Evolutionary conservation across 176 grass and related monocot species (phyloP), one percentile per base, ranked within the genome.

Genomic region (Thinopyrum elongatum): DNA sequence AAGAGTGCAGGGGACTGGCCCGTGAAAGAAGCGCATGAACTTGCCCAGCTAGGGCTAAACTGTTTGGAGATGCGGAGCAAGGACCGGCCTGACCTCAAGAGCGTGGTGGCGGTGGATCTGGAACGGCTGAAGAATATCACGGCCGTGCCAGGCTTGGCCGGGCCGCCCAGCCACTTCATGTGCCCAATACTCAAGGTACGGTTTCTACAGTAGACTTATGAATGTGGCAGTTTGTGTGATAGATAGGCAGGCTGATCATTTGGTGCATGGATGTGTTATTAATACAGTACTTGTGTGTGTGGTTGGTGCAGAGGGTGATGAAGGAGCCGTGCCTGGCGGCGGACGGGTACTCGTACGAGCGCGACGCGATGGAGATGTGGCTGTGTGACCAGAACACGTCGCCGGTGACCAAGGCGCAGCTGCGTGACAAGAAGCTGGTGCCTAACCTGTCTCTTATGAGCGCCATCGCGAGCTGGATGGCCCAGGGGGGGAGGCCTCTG

Each of bases 151-250:
- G 53, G 60, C 57, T 51, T 82, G 62, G 31, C 28, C 51, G 80
- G 49, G 66, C 88, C 90, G 77, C 94, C 90, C 22, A 87, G 51
- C 85, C 90, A 94, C 77, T 97, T 97, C 75, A 83, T 97, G 1
- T 97, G 94, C 70, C 94, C 92, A 38, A 90, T 92, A 88, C 88
- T 92, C 70, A 87, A 97, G 92, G 94, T 97, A 74, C 39, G 23
- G 46, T 53, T 53, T 19, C 49, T 30, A 10, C 7, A 21, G 13
- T 1, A 6, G 26, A 49, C 13, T 12, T 44, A 28, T 49, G 3
- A 3, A 13, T 44, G 41, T 44, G 41, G 11, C 41, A 47, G 27
- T 29, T 8, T 27, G 12, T 74, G 23, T 44, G 41, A 41, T 11
- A 16, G 28, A 68, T 34, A 17, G 39, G 8, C 8, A 17, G 39